These are phyloP conservation scores for Heteromeles arbutifolia DNA, from an alignment of 306 rosid species.

Conservation along the genomic window DNA sequence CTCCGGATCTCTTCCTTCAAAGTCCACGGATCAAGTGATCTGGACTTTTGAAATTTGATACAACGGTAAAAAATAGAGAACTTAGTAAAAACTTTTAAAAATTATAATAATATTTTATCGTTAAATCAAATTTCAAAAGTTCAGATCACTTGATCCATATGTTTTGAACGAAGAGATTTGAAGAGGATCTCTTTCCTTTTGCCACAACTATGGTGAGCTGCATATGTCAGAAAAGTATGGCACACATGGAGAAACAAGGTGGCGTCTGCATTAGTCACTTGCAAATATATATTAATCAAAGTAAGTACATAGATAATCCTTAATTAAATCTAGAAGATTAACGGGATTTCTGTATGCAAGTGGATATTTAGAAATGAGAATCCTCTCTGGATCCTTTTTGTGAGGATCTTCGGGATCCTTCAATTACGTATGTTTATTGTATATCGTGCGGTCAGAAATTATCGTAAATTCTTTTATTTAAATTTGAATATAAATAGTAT, in stretches of 20 bases:
- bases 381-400: accelerated
- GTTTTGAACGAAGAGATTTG: too few species aligned
- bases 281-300: background rate
- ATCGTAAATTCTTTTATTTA: too few species aligned
- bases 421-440: too few species aligned
- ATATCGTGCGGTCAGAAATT: too few species aligned
- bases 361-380: background rate
- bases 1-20: too few species aligned
- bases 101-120: too few species aligned
- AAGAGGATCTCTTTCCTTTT: background rate
- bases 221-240: slow-evolving; percentile 21
- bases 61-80: accelerated
- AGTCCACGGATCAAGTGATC: too few species aligned
- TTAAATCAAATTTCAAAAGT: accelerated
- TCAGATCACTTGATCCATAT: accelerated
- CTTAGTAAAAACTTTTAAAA: too few species aligned
- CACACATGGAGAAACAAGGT: slow-evolving; percentile 34
- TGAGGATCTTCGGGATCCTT: accelerated
- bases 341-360: background rate
- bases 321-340: background rate
- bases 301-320: background rate
- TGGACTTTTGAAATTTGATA: accelerated
- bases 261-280: background rate
- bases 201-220: background rate
- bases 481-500: too few species aligned